Base-by-base conservation (phyloP, 176 grass and related monocot species). In the Areca catechu region DNA sequence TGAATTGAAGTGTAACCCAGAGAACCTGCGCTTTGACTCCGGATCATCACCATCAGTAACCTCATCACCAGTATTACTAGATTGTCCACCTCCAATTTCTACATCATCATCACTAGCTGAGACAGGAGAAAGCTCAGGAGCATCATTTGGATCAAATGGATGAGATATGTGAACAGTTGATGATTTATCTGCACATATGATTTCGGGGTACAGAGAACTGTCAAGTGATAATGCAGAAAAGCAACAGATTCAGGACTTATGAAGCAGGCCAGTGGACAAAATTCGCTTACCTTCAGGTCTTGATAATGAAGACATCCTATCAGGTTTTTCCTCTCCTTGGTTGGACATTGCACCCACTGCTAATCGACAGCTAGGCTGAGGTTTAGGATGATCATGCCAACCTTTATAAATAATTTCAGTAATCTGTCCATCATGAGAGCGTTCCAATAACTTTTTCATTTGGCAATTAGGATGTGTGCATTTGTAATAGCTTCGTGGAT, bases 401-500 rank as follows among this genome's bases (percentile, higher is more conserved):
- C 93, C 88, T 77, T 88, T 98, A 77, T 98, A 98, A 49, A 88
- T 63, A 65, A 92, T 80, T 74, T 98, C 93, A 53, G 80, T 89
- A 60, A 98, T 92, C 50, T 85, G 76, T 69, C 93, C 93, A 80
- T 85, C 88, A 71, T 84, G 68, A 0, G 88, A 85, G 30, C 93
- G 84, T 63, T 98, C 93, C 51, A 98, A 62, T 70, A 88, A 79
- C 57, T 98, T 98, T 79, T 98, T 98, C 68, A 92, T 85, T 79
- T 82, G 82, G 81, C 93, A 98, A 74, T 80, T 80, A 63, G 88
- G 87, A 84, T 98, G 93, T 2, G 93, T 92, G 76, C 93, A 98
- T 77, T 98, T 98, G 81, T 98, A 98, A 73, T 98, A 98, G 70
- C 93, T 98, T 71, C 93, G 77, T 29, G 93, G 93, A 64, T 89